Conservation (phyloP, 805 yeast genomes). For the Nakazawaea siamensis region DNA sequence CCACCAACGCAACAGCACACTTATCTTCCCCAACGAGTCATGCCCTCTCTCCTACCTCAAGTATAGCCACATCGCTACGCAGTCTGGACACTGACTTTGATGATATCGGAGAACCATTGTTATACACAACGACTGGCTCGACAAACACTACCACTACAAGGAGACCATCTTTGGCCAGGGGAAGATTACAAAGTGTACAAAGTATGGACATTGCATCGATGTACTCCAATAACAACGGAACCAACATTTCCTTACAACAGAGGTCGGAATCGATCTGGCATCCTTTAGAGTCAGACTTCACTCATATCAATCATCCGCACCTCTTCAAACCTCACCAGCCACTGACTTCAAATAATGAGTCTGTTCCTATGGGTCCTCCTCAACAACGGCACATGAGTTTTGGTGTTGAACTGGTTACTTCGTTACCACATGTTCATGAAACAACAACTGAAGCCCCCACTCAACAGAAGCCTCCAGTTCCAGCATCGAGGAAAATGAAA, state of each 20-base stretch:
- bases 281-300: slow-evolving; percentile 14
- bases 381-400: slow-evolving; percentile 15
- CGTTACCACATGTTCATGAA: no score
- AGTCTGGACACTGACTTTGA: slow-evolving; percentile 6
- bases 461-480: no score
- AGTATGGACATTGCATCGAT: slow-evolving; percentile 12
- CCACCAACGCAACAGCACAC: no score
- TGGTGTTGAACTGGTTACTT: slow-evolving; percentile 19
- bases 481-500: no score
- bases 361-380: neutral
- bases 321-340: neutral
- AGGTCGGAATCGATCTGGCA: slow-evolving; percentile 18
- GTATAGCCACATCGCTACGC: neutral
- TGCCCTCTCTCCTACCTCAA: neutral
- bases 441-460: no score
- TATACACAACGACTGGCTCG: slow-evolving; percentile 1
- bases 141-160: neutral
- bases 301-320: slow-evolving; percentile 7
- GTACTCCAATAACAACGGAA: slow-evolving; percentile 2
- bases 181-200: slow-evolving; percentile 1
- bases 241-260: slow-evolving; percentile 6
- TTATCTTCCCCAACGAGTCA: no score
- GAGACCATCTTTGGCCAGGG: neutral
- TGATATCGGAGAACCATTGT: slow-evolving; percentile 9
- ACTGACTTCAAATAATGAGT: neutral